phyloP scores from a whole-genome alignment of 2,329 filamentous ascomycete species.

The Diaporthe caulivora region DNA sequence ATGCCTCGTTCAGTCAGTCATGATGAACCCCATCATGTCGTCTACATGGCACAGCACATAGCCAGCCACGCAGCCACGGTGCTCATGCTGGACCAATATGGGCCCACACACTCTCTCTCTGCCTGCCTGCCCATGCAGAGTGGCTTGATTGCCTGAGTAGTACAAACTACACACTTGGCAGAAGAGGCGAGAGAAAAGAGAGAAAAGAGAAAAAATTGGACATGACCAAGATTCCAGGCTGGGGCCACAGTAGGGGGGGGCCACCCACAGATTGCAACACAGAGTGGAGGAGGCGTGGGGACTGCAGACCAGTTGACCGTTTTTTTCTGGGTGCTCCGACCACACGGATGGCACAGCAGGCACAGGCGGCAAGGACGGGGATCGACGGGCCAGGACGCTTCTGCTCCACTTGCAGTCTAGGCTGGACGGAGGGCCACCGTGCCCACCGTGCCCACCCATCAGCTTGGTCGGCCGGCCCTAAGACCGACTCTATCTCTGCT shows the following conservation, averaged over 20 bases:
- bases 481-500: conserved; percentile 8
- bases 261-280: not conserved
- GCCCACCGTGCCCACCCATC: not conserved
- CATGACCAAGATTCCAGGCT: conserved; percentile 1
- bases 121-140: not conserved
- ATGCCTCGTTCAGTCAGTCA: not conserved
- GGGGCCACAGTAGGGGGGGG: not conserved
- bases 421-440: not conserved
- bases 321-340: not conserved
- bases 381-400: not conserved
- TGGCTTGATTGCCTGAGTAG: no score
- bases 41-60: not conserved
- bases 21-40: not conserved
- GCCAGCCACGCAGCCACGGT: not conserved
- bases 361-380: not conserved
- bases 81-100: conserved; percentile 2
- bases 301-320: conserved; percentile 17
- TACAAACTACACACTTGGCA: not conserved
- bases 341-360: not conserved
- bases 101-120: not conserved
- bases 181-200: conserved; percentile 5
- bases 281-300: conserved; percentile 18
- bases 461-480: conserved; percentile 5
- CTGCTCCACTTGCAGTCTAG: conserved; percentile 11
- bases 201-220: conserved; percentile 9